These are phyloP conservation scores for Fraxinus platypoda DNA, from an alignment of 305 asterid species.

Conservation along the genomic window DNA sequence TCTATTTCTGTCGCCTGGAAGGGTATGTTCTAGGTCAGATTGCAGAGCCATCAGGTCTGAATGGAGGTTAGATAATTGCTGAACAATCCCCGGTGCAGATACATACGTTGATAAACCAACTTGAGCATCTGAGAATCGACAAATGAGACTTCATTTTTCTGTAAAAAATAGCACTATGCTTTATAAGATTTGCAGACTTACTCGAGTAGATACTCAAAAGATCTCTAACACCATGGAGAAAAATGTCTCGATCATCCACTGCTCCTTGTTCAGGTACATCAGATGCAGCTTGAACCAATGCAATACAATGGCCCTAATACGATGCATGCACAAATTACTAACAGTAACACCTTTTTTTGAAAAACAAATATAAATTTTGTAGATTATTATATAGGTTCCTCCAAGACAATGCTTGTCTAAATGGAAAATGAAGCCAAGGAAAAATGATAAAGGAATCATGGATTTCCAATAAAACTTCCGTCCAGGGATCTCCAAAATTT, in stretches of 20 bases:
- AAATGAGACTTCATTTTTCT: background rate
- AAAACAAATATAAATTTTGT: background rate
- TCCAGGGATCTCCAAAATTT: background rate
- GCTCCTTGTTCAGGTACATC: slow-evolving; percentile 97
- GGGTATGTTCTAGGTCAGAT: slow-evolving; percentile 89
- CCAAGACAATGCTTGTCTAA: background rate
- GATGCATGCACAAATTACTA: slow-evolving; percentile 18
- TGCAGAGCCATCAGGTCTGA: slow-evolving; percentile 80
- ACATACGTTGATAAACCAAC: slow-evolving; percentile 87
- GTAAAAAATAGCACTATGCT: slow-evolving; percentile 15
- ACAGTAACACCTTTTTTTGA: background rate
- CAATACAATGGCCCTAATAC: slow-evolving; percentile 67
- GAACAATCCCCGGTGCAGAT: slow-evolving; percentile 91
- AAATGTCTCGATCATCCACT: slow-evolving; percentile 92
- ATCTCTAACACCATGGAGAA: slow-evolving; percentile 94
- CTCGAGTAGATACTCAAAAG: slow-evolving; percentile 95
- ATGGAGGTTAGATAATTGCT: slow-evolving; percentile 87
- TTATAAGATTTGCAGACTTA: slow-evolving; percentile 33
- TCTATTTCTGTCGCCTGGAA: slow-evolving; percentile 91
- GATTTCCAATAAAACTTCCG: background rate
- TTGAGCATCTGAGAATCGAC: slow-evolving; percentile 64
- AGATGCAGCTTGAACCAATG: slow-evolving; percentile 83
- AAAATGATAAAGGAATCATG: background rate
- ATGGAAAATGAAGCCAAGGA: background rate
- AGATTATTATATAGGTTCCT: background rate